Base-by-base conservation (phyloP, 1,284 basidiomycete species). In the Erythrobasidium hasegawianum region DNA sequence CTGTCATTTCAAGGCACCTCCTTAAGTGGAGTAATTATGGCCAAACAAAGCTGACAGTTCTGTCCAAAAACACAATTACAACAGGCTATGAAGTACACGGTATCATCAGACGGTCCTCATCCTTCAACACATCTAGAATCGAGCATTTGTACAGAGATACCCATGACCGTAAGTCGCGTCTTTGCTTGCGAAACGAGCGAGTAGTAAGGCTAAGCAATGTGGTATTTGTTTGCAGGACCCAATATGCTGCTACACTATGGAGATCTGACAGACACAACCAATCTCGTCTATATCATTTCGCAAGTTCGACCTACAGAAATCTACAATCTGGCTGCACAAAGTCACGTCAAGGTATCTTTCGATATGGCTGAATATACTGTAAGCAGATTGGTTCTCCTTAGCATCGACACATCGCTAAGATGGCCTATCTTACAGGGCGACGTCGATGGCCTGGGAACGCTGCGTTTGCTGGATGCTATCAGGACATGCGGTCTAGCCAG, bases 291-390 rank as follows among this genome's bases (percentile, higher is more conserved):
- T 79, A 87, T 95, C 80, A 87, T 95, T 76, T 88, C 91, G 1
- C 85, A 89, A 74, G 90, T 94, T 60, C 88, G 76, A 74, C 92
- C 91, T 0, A 87, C 89, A 22, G 91, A 95, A 78, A 86, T 95
- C 65, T 95, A 94, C 83, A 95, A 95, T 78, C 86, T 95, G 54
- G 91, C 90, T 54, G 92, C 92, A n/a, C 91, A 95, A 77, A 91
- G 88, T 57, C 91, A 95, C 80, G 91, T 95, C 81, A 95, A 95
- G 78, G 91, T 95, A 71, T 94, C 90, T 29, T 95, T 95, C 78
- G 91, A 94, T 79, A 93, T 95, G 89, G 89, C 91, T 40, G 91
- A 95, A 79, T 95, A 95, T 80, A 95, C 92, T 0, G 79, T 77
- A 50, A 50, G 72, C 66, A 29, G 5, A 14, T n/a, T 9, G 8